Conservation (phyloP, 441 rosid species). For the Metrosideros polymorpha region DNA sequence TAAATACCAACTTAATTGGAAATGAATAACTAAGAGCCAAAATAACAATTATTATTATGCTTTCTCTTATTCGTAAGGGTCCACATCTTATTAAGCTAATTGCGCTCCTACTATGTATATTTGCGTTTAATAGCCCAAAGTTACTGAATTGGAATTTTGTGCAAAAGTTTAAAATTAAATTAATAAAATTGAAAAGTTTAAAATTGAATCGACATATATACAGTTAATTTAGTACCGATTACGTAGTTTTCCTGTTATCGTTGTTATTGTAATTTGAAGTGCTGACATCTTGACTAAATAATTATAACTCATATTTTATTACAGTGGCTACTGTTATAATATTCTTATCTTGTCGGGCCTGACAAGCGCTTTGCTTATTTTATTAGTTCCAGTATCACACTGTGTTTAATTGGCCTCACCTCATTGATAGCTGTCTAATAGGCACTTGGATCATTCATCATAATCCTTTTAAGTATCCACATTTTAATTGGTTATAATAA, state of each 20-base stretch:
- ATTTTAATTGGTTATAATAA: too few relatives aligned
- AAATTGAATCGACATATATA: not conserved
- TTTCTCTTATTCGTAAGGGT: too few relatives aligned
- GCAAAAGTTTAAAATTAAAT: too few relatives aligned
- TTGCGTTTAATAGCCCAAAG: not conserved
- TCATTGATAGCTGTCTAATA: not conserved
- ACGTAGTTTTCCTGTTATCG: not conserved
- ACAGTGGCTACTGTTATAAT: rapidly evolving
- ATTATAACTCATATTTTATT: not conserved
- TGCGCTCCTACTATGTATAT: not conserved
- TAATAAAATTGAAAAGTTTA: not conserved
- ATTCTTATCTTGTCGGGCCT: not conserved
- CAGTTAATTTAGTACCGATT: not conserved
- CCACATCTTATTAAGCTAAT: too few relatives aligned
- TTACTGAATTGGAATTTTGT: too few relatives aligned
- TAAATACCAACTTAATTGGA: not conserved
- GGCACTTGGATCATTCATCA: too few relatives aligned
- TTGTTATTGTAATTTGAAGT: not conserved
- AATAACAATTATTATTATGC: not conserved
- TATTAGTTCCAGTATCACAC: not conserved
- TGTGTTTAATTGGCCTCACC: not conserved
- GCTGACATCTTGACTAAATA: not conserved
- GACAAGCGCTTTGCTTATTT: not conserved
- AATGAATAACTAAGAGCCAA: not conserved
- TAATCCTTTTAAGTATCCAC: too few relatives aligned